Percentiles rank a stretch among this genome's conserved stretches.
These are phyloP conservation scores for Fraxinus sp. DNA, from an alignment of 305 asterid species.

Conservation along the genomic window DNA sequence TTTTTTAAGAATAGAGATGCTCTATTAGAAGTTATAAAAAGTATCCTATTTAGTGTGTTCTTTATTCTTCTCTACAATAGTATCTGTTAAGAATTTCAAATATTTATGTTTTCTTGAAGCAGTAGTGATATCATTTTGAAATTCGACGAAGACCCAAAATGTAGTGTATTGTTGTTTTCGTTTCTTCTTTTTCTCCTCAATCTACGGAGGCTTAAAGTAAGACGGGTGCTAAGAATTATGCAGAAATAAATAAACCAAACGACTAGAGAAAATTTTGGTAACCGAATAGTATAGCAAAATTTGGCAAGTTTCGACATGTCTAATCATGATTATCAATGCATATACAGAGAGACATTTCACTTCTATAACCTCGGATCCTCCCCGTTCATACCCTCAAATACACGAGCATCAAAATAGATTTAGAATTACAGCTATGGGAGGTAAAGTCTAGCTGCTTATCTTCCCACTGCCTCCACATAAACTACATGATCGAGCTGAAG, in stretches of 20 bases:
- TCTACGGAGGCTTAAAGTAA: not conserved
- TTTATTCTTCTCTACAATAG: not conserved
- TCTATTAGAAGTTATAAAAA: not conserved
- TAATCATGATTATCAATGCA: slow-evolving; percentile 8
- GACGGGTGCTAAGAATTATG: not conserved
- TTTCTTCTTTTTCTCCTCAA: not conserved
- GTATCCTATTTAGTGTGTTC: not conserved
- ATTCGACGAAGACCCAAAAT: not conserved
- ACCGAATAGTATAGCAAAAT: not conserved
- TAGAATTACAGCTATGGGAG: not conserved
- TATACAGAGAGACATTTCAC: not conserved
- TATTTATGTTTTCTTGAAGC: not conserved
- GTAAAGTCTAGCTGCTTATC: slow-evolving; percentile 36
- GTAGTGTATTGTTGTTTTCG: not conserved
- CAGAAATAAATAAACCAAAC: not conserved
- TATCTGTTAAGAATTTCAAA: not conserved
- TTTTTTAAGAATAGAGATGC: not conserved
- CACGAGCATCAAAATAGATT: not conserved
- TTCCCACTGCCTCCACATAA: slow-evolving; percentile 76
- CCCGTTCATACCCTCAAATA: not conserved
- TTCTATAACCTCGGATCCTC: not conserved
- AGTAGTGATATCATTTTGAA: not conserved
- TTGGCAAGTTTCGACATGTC: not conserved
- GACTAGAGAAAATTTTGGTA: not conserved
- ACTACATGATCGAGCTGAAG: slow-evolving; percentile 68